Base-by-base conservation (phyloP, 192 early-diverging fungal species). In the Gaertneriomyces semiglobifer region DNA sequence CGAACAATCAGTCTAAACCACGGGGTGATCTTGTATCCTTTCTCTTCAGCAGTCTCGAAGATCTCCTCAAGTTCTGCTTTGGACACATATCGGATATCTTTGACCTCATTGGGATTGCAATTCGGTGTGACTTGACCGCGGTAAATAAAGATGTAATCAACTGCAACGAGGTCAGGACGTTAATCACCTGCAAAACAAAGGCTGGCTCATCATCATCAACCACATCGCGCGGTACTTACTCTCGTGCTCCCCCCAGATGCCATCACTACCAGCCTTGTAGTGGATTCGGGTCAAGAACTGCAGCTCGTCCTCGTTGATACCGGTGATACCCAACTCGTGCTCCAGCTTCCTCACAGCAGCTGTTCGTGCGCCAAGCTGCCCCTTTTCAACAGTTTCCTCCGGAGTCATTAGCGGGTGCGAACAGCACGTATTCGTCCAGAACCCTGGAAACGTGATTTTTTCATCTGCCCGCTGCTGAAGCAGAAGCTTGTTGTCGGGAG, bases 171-270 rank as follows among this genome's bases (percentile, higher is more conserved):
- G 46, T 18, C 8, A 54, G 51, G 59, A n/a, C 20, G 19, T 16
- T 38, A 19, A 66, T 41, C 8, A 18, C 4, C 14, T 42, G 7
- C 18, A n/a, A 44, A 11, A 3, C 38, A 43, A 5, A 1, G 58
- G 8, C 12, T 39, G 14, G 41, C 45, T 63, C 25, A 33, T 33
- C 45, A 14, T 44, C 44, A 40, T 19, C 11, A 44, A 72, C 11
- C 4, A 58, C 10, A 14, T 12, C 0, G 44, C 16, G 6, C n/a
- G 25, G 18, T 44, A 53, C 76, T 51, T 56, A 85, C 78, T 82
- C 80, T 98, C 96, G 73, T 98, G 96, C 77, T 98, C 96, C n/a
- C 96, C 96, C 96, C 96, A 98, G 62, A 90, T 62, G 19, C 93
- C 93, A 64, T 98, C 92, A 18, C 89, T 92, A n/a, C 92, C 90